A percentile compares a stretch with the other conserved stretches of the same genome.
Evolutionary conservation across 1,284 basidiomycete genomes (phyloP).

Genomic region (Ganoderma multipileum): DNA sequence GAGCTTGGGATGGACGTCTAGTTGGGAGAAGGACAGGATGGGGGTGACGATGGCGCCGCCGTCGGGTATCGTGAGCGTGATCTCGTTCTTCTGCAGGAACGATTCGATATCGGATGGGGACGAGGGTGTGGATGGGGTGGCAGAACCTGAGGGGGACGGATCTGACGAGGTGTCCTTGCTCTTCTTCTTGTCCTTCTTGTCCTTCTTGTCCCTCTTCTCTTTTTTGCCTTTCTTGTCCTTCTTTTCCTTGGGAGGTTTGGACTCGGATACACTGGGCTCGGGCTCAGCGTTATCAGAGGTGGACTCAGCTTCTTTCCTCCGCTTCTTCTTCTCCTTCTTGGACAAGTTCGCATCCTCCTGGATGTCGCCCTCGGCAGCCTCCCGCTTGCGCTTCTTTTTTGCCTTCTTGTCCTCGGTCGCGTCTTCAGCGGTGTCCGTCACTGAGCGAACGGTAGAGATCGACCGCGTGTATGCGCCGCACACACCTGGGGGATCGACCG

Average conservation of each 20-base stretch:
- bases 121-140: constrained; percentile 25
- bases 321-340: constrained; percentile 37
- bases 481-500: constrained; percentile 27
- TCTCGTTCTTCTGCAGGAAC: constrained; percentile 76
- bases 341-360: constrained; percentile 16
- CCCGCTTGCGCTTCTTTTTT: constrained; percentile 40
- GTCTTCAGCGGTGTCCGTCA: constrained; percentile 22
- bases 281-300: constrained; percentile 14
- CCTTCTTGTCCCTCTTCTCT: constrained; percentile 32
- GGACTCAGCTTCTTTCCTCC: constrained; percentile 26
- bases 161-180: constrained; percentile 14
- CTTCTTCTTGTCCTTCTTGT: constrained; percentile 31
- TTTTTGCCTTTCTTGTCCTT: constrained; percentile 35
- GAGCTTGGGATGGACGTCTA: constrained; percentile 72
- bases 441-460: neutral
- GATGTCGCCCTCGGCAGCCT: constrained; percentile 24
- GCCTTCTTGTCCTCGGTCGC: constrained; percentile 29
- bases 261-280: constrained; percentile 25
- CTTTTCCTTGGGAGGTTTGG: constrained; percentile 31
- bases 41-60: constrained; percentile 61
- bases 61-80: constrained; percentile 72
- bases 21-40: constrained; percentile 80
- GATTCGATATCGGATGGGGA: constrained; percentile 55
- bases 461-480: neutral
- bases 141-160: constrained; percentile 20